Evolutionary conservation across 108 stramenopile genomes (phyloP).

Genomic region (Bacterosira constricta): DNA sequence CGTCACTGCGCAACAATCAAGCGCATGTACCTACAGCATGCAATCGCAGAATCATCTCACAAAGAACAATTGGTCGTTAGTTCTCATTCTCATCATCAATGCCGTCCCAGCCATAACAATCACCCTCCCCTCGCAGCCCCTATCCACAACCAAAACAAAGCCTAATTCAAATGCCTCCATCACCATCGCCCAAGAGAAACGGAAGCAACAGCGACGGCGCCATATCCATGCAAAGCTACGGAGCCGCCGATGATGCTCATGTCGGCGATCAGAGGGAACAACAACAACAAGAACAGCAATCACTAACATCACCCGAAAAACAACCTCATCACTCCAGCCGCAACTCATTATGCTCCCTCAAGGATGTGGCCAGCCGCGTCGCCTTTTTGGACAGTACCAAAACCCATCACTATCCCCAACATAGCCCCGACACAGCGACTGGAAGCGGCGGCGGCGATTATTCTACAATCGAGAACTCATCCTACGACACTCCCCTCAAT

Average conservation of each 20-base stretch:
- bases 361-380: conserved; percentile 17
- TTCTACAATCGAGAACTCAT: background rate
- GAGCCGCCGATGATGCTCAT: background rate
- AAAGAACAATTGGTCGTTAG: no score
- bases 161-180: no score
- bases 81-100: no score
- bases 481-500: background rate
- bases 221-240: background rate
- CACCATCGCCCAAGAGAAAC: no score
- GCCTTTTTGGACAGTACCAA: conserved; percentile 21
- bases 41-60: no score
- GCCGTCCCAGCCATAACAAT: no score
- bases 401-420: conserved; percentile 5
- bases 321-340: background rate
- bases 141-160: no score
- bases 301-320: no score
- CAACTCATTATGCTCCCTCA: conserved; percentile 18
- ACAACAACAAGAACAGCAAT: no score
- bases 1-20: no score
- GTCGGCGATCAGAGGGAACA: background rate
- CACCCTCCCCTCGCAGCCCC: no score
- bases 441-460: background rate
- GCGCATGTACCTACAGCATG: no score
- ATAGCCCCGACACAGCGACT: background rate
- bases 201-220: background rate